Base-by-base conservation (phyloP, 371 early-diverging fungal species). In the Funneliformis caledonium region DNA sequence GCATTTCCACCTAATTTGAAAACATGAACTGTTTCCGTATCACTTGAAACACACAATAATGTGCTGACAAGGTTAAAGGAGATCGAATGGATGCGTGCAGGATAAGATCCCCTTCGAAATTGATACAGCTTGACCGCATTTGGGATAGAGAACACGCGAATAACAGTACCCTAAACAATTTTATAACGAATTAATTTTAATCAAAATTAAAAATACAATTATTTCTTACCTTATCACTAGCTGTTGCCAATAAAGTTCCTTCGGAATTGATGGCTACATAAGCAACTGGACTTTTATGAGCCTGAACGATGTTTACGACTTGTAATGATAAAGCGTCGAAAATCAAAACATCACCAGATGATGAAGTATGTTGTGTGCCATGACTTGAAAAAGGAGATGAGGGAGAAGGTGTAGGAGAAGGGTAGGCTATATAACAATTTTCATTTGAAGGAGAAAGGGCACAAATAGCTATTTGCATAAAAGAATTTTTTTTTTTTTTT, bases 11-110 rank as follows among this genome's bases (percentile, higher is more conserved):
- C 84, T 9, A 98, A 82, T 75, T 93, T 93, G 87, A 95, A 98
- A n/a, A 98, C 94, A 82, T 98, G 99, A n/a, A 98, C 95, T 0
- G 99, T 98, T 72, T 98, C 97, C 0, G 97, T 94, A 78, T 96
- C 98, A 79, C 94, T 93, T 1, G 97, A 95, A 3, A 97, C 97
- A 83, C 94, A 91, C 19, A 98, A 89, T 56, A 97, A 84, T 7
- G 94, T 91, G 80, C 91, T 92, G 26, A 92, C 89, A 3, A 93
- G 85, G 81, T 96, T 96, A 84, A 99, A 99, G 0, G 96, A 89
- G 68, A 99, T 90, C 31, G 95, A 97, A 82, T 92, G 94, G 78
- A 99, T 98, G 64, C 92, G 89, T 26, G 97, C 94, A 3, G 96
- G 92, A 83, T 96, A 96, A 7, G 97, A 91, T 72, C 99, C 99